Base-by-base conservation (phyloP, 2,329 filamentous ascomycete genomes). In the Colletotrichum caudatum region DNA sequence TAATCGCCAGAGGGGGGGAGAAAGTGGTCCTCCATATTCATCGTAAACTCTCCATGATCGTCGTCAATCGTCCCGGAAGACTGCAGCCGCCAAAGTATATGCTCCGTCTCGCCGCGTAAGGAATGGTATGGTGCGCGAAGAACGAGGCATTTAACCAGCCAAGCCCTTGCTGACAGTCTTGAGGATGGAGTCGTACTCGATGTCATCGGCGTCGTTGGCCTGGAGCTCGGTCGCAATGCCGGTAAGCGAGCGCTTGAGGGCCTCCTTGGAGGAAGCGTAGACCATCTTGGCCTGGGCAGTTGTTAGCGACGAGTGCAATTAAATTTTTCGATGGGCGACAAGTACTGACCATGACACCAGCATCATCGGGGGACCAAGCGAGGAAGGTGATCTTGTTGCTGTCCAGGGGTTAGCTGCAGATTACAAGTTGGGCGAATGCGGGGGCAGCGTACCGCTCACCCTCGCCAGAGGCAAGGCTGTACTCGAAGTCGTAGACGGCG, bases 211-310 rank as follows among this genome's bases (percentile, higher is more conserved):
- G 82, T 95, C 93, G 86, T 95, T 95, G 85, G 93, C 93, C 87
- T 96, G 93, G 78, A 95, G 87, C 81, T 95, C 93, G 77, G 86
- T 84, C 73, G 91, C 92, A 77, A 95, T 85, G 74, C 93, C 93
- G 80, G 89, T 93, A 74, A 96, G 89, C 62, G 92, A 83, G 82
- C 91, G 91, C 89, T 94, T 95, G 76, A 96, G 88, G 72, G 92
- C 92, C 78, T 95, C 92, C 87, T 95, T 96, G 83, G 93, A 96
- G 64, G 93, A 93, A 78, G 93, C 92, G 87, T 95, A 96, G 82
- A 94, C 88, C 93, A 96, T 96, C 88, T 94, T 94, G 83, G 92
- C 88, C 93, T 94, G 76, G 44, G n/a, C 23, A 39, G 26, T 58
- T 75, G 39, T 73, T 59, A 72, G 58, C 57, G 41, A 39, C 60